Evolutionary conservation across 768 basidiomycete species (phyloP).

Genomic region (Udeniomyces megalosporus): DNA sequence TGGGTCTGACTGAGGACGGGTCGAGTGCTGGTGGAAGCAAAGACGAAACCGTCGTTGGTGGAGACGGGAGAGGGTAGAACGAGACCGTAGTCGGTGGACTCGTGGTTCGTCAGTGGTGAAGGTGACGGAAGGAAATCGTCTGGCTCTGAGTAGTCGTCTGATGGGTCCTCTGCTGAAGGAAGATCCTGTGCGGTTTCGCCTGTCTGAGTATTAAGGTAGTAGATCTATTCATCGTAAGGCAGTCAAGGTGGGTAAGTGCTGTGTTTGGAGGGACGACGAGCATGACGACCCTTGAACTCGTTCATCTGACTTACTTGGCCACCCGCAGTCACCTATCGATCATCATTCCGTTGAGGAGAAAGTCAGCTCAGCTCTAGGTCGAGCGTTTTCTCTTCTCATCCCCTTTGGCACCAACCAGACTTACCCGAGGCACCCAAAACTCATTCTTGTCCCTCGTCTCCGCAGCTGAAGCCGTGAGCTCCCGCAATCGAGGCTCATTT

Average conservation of each 20-base stretch:
- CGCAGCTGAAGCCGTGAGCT: background rate
- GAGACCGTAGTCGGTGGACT: too few species aligned
- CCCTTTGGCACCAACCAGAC: too few species aligned
- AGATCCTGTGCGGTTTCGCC: conserved; percentile 53
- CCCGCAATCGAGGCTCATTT: too few species aligned
- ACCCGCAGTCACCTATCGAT: conserved; percentile 52
- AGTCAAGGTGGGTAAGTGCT: background rate
- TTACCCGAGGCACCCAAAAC: conserved; percentile 68
- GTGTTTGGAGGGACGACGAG: background rate
- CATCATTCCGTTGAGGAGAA: too few species aligned
- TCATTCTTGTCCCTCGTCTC: conserved; percentile 31
- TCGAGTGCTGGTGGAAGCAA: conserved; percentile 49
- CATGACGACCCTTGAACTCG: too few species aligned
- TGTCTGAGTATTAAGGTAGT: conserved; percentile 67
- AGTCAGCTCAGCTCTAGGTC: too few species aligned
- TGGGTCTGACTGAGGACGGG: background rate
- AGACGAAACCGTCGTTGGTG: conserved; percentile 27
- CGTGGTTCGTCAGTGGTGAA: background rate
- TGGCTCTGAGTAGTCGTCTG: conserved; percentile 25
- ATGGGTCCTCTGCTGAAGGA: conserved; percentile 32
- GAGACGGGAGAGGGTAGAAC: background rate
- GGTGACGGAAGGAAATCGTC: background rate
- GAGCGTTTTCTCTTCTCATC: too few species aligned
- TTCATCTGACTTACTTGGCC: conserved; percentile 71
- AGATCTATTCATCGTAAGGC: conserved; percentile 68